Evolutionary conservation across 371 early-diverging fungal genomes (phyloP), one percentile per base, ranked within the genome.

Genomic region (Mucor racemosus): DNA sequence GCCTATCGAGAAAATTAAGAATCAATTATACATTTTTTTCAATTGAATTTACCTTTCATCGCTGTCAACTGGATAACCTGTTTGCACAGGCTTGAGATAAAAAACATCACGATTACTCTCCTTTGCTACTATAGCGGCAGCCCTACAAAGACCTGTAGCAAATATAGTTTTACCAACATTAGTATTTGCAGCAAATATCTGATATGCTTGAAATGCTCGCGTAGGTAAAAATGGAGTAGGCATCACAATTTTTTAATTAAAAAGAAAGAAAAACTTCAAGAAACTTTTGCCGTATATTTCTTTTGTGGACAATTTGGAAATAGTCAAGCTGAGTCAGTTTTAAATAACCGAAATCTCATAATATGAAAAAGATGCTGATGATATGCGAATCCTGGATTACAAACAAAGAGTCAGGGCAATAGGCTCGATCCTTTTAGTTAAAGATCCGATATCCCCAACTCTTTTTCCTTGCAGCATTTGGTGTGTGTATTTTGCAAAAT

Each of bases 121-220:
- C 26, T 82, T 75, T 0, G 82, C 86, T 5, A 76, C 73, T 11
- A 81, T 62, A 10, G 84, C 82, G 8, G 88, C 88, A 7, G 87
- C 86, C 40, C 88, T 76, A 46, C 84, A 83, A 31, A 90, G 77
- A 34, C 90, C 91, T 1, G 93, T 83, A 9, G 92, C 88, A 60
- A 90, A 78, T 34, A 94, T 79, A 1, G 95, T 94, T 81, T 94
- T 94, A 40, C 95, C 95, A 39, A 93, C 89, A 73, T 92, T 88
- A 4, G 95, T 94, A 72, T 94, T 94, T 48, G 93, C 90, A 3
- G 91, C 86, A 77, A 92, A 92, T 62, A 92, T 79, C 65, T 89
- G 88, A 73, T 88, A 88, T 13, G 87, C 85, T 69, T 89, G 88
- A 73, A 89, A 88, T 55, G 87, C 80, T 63, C 86, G 69, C 14